Evolutionary conservation across 1,139 yeast species (phyloP).

Genomic region (Diutina pseudorugosa): DNA sequence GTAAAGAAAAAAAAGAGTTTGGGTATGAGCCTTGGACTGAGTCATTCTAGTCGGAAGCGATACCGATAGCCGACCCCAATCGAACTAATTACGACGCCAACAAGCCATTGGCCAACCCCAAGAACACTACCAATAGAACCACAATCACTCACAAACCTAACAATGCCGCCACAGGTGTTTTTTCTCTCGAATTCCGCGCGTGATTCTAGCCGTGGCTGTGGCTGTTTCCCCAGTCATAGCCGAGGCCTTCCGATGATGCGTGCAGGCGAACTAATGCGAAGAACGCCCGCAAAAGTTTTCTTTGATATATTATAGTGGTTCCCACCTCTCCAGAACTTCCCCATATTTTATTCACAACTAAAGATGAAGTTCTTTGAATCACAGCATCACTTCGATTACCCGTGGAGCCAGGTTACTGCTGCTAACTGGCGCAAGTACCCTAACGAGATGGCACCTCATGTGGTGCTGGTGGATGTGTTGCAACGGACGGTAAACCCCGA

Average conservation of each 20-base stretch:
- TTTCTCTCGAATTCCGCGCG: too few relatives aligned
- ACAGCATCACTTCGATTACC: conserved; percentile 56
- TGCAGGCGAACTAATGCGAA: neutral
- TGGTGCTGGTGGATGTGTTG: conserved; percentile 86
- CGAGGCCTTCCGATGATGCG: neutral
- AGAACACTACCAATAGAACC: too few relatives aligned
- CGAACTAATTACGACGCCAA: too few relatives aligned
- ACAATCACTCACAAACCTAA: too few relatives aligned
- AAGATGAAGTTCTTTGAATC: conserved; percentile 70
- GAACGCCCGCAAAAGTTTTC: neutral
- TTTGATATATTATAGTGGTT: too few relatives aligned
- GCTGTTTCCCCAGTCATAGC: neutral
- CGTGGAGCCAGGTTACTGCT: conserved; percentile 92
- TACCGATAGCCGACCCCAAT: too few relatives aligned
- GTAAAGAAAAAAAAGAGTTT: too few relatives aligned
- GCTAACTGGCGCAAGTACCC: conserved; percentile 98
- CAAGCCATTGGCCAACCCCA: too few relatives aligned
- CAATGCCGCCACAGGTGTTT: too few relatives aligned
- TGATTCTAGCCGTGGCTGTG: too few relatives aligned
- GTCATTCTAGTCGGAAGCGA: neutral
- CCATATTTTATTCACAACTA: too few relatives aligned
- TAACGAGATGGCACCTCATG: conserved; percentile 83
- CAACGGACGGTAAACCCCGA: conserved; percentile 52
- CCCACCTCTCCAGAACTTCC: too few relatives aligned
- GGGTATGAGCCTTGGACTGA: neutral